Evolutionary conservation across 2,329 filamentous ascomycete species (phyloP).

Genomic region (Phoma sp.): DNA sequence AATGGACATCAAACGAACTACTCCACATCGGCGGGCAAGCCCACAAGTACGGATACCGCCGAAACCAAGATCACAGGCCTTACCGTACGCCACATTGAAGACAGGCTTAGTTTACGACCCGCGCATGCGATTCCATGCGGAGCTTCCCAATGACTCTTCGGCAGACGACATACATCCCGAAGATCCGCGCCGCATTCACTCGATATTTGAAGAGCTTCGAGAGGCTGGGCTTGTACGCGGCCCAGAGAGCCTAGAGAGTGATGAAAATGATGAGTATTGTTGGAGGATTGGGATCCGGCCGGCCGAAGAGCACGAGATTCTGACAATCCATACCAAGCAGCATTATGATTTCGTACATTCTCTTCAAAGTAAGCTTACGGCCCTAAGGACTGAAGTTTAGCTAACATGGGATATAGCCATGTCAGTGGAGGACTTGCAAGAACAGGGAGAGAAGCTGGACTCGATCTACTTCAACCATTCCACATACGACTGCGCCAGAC

Average conservation of each 20-base stretch:
- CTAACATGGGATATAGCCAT: slow-evolving; percentile 41
- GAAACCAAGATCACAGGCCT: slow-evolving; percentile 44
- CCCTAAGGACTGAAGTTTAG: slow-evolving; percentile 4
- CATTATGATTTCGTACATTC: slow-evolving; percentile 82
- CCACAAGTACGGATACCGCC: slow-evolving; percentile 41
- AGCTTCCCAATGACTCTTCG: slow-evolving; percentile 58
- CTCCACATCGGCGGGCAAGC: slow-evolving; percentile 24
- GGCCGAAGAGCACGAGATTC: slow-evolving; percentile 81
- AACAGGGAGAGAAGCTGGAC: slow-evolving; percentile 55
- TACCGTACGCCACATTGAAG: slow-evolving; percentile 42
- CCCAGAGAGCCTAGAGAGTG: slow-evolving; percentile 58
- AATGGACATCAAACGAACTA: slow-evolving; percentile 30
- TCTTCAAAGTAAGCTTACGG: slow-evolving; percentile 53
- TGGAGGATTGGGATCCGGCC: slow-evolving; percentile 77
- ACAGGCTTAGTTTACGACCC: slow-evolving; percentile 76
- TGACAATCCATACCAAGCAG: slow-evolving; percentile 75
- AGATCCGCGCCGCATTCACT: slow-evolving; percentile 88
- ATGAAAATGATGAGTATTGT: slow-evolving; percentile 61
- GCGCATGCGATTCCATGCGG: slow-evolving; percentile 94
- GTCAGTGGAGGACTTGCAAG: slow-evolving; percentile 67
- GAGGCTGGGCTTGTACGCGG: slow-evolving; percentile 78
- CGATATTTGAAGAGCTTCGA: slow-evolving; percentile 90
- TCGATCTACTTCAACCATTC: slow-evolving; percentile 72
- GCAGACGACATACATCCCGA: slow-evolving; percentile 86
- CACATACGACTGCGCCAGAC: slow-evolving; percentile 79